These are phyloP conservation scores for Neurospora sp. DNA, from an alignment of 495 filamentous ascomycete species.

Conservation along the genomic window DNA sequence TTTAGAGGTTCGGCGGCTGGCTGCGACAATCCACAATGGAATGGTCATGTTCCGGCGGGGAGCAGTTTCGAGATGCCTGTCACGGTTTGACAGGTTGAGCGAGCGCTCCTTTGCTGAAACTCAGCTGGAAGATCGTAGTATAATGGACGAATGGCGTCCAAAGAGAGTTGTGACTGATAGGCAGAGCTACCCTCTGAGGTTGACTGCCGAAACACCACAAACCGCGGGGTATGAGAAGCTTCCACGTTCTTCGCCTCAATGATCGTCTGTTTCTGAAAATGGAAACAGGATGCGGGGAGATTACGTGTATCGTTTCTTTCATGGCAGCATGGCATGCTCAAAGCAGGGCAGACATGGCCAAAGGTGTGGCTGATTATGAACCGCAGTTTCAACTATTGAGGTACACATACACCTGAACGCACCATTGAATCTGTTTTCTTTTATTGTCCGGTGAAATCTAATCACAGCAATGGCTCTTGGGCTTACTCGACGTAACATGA, in stretches of 20 bases:
- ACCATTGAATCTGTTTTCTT: background rate
- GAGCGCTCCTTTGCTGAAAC: background rate
- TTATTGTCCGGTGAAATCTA: background rate
- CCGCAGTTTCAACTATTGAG: background rate
- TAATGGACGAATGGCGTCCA: background rate
- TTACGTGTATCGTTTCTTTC: background rate
- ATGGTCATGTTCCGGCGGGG: background rate
- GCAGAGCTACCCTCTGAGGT: background rate
- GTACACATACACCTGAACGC: background rate
- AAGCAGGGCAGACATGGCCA: background rate
- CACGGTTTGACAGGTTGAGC: background rate
- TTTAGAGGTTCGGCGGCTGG: background rate
- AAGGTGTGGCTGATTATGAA: background rate
- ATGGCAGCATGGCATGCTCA: background rate
- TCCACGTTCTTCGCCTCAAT: background rate
- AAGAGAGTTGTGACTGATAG: background rate
- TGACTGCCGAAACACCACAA: background rate
- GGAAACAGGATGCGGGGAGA: background rate
- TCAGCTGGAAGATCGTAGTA: background rate
- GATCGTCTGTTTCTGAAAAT: background rate
- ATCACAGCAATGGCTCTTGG: background rate
- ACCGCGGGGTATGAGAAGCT: background rate
- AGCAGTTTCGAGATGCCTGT: background rate
- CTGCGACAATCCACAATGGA: background rate
- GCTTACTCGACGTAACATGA: background rate